Percentiles rank a stretch among this genome's conserved stretches.
Conservation (phyloP, 208 protist genomes). For the Crithidia fasciculata region DNA sequence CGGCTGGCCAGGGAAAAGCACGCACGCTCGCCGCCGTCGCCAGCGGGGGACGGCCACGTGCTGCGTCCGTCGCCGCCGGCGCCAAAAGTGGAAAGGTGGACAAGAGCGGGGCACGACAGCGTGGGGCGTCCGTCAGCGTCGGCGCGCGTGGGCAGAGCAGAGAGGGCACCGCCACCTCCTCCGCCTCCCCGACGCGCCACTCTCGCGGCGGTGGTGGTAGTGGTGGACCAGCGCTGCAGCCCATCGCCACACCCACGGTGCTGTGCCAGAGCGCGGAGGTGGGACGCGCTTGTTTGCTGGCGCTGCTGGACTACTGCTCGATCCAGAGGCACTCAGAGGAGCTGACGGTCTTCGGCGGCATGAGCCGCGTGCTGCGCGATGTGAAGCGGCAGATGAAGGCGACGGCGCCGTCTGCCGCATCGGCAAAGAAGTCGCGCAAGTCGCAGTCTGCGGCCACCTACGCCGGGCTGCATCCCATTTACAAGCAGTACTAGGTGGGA, state of each 20-base stretch:
- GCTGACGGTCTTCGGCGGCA: constrained; percentile 60
- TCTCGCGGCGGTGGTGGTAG: not conserved
- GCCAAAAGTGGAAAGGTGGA: constrained; percentile 12
- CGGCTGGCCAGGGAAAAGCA: not conserved
- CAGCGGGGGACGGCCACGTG: constrained; percentile 1
- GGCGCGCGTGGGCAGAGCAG: not conserved
- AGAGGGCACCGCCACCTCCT: constrained; percentile 5
- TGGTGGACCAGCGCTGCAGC: constrained; percentile 19
- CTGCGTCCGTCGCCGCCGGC: constrained; percentile 6
- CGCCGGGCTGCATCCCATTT: constrained; percentile 37
- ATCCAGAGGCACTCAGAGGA: constrained; percentile 45
- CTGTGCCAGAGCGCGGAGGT: constrained; percentile 76
- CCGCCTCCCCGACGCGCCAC: not conserved
- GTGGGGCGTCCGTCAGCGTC: constrained; percentile 1
- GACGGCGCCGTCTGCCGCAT: not conserved
- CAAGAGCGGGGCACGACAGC: not conserved
- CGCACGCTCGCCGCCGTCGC: not conserved
- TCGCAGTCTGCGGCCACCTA: constrained; percentile 17
- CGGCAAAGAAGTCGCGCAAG: constrained; percentile 25
- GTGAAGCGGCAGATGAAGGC: constrained; percentile 60
- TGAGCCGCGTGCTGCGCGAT: constrained; percentile 66
- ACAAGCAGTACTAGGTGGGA: constrained; percentile 47
- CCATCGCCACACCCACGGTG: constrained; percentile 59
- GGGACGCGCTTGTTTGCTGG: constrained; percentile 66
- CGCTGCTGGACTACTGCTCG: constrained; percentile 83